phyloP scores from a whole-genome alignment of 2,329 filamentous ascomycete species.

The Botrytis elliptica region DNA sequence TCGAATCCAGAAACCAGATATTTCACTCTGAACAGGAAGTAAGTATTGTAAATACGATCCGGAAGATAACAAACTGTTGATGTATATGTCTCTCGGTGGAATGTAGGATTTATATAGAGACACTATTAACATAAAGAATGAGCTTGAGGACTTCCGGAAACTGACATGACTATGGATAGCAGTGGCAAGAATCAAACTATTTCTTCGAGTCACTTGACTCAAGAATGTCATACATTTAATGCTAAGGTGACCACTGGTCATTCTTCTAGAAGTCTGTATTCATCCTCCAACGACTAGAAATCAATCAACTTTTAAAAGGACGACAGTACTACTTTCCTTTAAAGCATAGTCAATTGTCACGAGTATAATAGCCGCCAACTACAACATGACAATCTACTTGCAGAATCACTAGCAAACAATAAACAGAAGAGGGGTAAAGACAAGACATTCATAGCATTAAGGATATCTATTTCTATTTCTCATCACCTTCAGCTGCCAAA shows the following conservation, averaged over 20 bases:
- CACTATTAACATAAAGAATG: too few species aligned
- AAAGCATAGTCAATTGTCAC: not conserved
- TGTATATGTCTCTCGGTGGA: not conserved
- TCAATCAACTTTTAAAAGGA: not conserved
- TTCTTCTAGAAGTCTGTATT: not conserved
- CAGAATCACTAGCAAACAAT: not conserved
- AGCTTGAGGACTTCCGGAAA: not conserved
- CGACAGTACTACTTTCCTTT: not conserved
- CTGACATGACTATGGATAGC: not conserved
- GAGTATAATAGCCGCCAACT: not conserved
- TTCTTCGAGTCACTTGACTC: not conserved
- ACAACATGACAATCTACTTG: not conserved
- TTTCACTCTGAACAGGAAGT: not conserved
- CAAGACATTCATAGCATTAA: constrained; percentile 6
- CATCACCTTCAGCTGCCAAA: constrained; percentile 7
- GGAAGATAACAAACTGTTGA: rapidly evolving
- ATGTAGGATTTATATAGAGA: not conserved
- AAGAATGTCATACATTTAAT: not conserved
- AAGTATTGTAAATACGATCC: not conserved
- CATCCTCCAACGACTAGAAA: not conserved
- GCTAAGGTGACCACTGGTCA: not conserved
- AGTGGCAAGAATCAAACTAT: not conserved
- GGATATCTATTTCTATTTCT: constrained; percentile 12
- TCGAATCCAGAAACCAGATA: not conserved
- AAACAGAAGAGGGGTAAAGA: not conserved